phyloP scores from a whole-genome alignment of 148 eudicot species.

The Camellia sinensis region DNA sequence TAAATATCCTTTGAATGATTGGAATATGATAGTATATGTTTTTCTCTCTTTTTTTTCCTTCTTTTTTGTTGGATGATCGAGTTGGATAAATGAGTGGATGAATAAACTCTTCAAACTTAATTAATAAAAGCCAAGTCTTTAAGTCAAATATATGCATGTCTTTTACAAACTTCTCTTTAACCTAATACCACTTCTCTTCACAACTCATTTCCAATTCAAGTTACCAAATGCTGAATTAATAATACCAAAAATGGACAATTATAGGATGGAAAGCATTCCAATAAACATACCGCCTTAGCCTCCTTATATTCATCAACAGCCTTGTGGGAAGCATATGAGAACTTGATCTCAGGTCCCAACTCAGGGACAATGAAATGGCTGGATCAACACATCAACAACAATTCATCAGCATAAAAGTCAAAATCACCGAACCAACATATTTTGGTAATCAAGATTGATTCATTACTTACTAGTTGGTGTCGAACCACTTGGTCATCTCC shows the following conservation, averaged over 20 bases:
- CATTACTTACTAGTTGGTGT: conserved; percentile 91
- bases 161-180: not conserved
- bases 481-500: conserved; percentile 98
- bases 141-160: too few relatives aligned
- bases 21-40: too few relatives aligned
- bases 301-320: conserved; percentile 78
- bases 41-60: too few relatives aligned
- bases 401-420: not conserved
- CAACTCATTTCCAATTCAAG: not conserved
- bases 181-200: not conserved
- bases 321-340: conserved; percentile 79
- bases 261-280: not conserved
- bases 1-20: too few relatives aligned
- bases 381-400: conserved; percentile 15
- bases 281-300: conserved; percentile 65
- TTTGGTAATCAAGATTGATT: not conserved
- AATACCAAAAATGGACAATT: not conserved
- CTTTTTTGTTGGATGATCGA: too few relatives aligned
- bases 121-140: too few relatives aligned
- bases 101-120: too few relatives aligned
- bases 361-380: conserved; percentile 95
- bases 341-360: conserved; percentile 71
- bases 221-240: not conserved
- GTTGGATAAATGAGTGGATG: too few relatives aligned
- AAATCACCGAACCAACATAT: not conserved